Base-by-base conservation (phyloP, 805 yeast species). In the Hagleromyces aurorensis region DNA sequence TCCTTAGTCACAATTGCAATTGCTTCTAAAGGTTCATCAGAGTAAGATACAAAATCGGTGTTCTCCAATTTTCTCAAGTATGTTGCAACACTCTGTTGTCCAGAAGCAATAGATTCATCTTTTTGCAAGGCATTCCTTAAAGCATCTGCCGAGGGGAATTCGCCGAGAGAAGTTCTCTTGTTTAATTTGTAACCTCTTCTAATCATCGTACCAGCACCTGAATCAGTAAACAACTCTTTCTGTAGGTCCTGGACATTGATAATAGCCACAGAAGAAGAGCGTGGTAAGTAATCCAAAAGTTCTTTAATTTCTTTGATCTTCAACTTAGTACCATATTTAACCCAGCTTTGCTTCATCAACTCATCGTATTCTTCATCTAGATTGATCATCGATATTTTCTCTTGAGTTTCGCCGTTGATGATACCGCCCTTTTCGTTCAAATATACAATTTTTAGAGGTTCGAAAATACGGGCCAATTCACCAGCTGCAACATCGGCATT, bases 401-500 rank as follows among this genome's bases (percentile, higher is more conserved):
- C 94, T 27, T 91, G 87, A 11, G 94, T 82, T 45, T 71, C 76
- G 34, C 97, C 97, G 53, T 91, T 84, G 50, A 84, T 75, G 41
- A 91, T 80, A 40, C 98, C 99, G 48, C 99, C 99, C 62, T 91
- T 91, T 61, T 91, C 99, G 61, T 86, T 87, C 58, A 91, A 67
- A 57, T 89, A 91, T 23, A 91, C 98, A 41, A 91, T 89, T 62
- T 91, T 91, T 51, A 91, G 73, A 6, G 99, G 99, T 62, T 91
- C 96, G 47, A 91, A 83, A 30, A 84, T 95, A 52, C 96, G 73
- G 14, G 98, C 96, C 43, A 91, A 70, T 61, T 91, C 97, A 48
- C 96, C 94, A 25, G 99, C 99, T 23, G 97, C 98, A 30, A 91
- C 96, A 55, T 91, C 99, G 6, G 99, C 99, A 55, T 91, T 91